phyloP scores from a whole-genome alignment of 345 rosid species.

The Eucalyptus cloeziana region DNA sequence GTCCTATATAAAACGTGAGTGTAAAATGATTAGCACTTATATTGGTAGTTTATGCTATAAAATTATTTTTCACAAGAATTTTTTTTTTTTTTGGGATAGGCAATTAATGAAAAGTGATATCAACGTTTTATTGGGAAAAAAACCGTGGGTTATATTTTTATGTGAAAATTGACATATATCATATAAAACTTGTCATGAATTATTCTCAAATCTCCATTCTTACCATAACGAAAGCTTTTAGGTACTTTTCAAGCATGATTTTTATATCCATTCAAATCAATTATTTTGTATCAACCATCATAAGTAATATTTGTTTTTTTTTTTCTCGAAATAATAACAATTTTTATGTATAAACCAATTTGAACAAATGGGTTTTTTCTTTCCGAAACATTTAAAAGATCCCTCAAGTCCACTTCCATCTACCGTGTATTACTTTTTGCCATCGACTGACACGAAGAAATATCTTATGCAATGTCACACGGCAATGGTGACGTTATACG shows the following conservation, averaged over 20 bases:
- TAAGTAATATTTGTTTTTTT: neutral
- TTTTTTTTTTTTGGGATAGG: neutral
- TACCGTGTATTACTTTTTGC: fast-evolving
- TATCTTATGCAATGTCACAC: neutral
- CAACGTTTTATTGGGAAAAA: fast-evolving
- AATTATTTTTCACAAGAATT: neutral
- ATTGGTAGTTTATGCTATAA: neutral
- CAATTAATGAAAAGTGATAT: neutral
- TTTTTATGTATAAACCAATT: neutral
- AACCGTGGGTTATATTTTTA: neutral
- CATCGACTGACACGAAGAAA: fast-evolving
- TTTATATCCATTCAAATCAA: neutral
- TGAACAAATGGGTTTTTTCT: neutral
- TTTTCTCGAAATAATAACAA: neutral
- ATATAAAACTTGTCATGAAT: neutral
- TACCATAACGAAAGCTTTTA: neutral
- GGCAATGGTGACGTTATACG: fast-evolving
- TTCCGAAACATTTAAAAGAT: neutral
- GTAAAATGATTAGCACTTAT: neutral
- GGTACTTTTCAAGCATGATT: neutral
- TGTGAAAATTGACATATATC: neutral
- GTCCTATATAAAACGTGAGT: fast-evolving
- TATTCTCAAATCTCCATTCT: neutral
- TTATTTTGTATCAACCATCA: neutral
- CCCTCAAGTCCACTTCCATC: neutral